Evolutionary conservation across 1,284 basidiomycete genomes (phyloP).

Genomic region (Clitocybe nebularis): DNA sequence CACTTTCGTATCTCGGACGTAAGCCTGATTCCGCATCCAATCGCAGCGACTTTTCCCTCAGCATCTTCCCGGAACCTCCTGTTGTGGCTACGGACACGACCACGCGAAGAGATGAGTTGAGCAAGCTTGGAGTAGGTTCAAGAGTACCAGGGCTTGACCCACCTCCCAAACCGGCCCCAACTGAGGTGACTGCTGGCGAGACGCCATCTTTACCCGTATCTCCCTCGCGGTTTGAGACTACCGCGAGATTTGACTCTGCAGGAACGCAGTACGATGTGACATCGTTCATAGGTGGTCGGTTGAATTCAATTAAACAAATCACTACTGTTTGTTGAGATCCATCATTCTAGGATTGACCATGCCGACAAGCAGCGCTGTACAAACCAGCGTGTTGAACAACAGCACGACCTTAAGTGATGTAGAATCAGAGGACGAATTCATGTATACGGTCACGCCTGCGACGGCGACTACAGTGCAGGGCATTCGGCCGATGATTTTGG

Average conservation of each 20-base stretch:
- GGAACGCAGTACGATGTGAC: slow-evolving; percentile 69
- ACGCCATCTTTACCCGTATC: slow-evolving; percentile 10
- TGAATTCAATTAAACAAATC: slow-evolving; percentile 1
- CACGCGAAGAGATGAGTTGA: slow-evolving; percentile 8
- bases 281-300: slow-evolving; percentile 68
- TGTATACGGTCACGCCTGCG: slow-evolving; percentile 7
- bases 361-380: slow-evolving; percentile 11
- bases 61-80: slow-evolving; percentile 67
- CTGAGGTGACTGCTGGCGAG: slow-evolving; percentile 3
- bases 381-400: not conserved
- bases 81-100: slow-evolving; percentile 19
- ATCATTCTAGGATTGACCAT: slow-evolving; percentile 29
- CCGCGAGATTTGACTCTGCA: slow-evolving; percentile 35
- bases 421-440: slow-evolving; percentile 18
- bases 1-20: slow-evolving; percentile 23
- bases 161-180: slow-evolving; percentile 3
- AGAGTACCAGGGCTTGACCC: too few relatives aligned
- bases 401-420: slow-evolving; percentile 11
- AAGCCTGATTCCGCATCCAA: slow-evolving; percentile 35
- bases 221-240: slow-evolving; percentile 14
- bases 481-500: slow-evolving; percentile 23
- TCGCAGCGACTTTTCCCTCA: slow-evolving; percentile 64
- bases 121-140: too few relatives aligned
- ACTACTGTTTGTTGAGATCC: slow-evolving; percentile 1
- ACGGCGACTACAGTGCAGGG: slow-evolving; percentile 7